These are phyloP conservation scores for Trichoderma lentiforme DNA, from an alignment of 2,329 filamentous ascomycete genomes.

Conservation along the genomic window DNA sequence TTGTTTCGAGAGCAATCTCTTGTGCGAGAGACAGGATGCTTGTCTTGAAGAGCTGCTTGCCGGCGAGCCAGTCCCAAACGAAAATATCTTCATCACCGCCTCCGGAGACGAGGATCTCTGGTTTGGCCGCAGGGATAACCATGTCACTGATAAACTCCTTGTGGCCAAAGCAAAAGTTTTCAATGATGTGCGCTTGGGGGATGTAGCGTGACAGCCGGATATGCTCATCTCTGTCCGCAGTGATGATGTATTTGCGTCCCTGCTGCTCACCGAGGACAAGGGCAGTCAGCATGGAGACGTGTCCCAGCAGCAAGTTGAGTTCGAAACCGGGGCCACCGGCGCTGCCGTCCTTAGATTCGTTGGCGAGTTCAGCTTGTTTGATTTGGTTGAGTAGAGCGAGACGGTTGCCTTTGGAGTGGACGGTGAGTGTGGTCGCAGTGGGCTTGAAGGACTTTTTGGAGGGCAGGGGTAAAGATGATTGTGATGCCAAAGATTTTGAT, in stretches of 20 bases:
- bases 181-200: slow-evolving; percentile 83
- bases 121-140: slow-evolving; percentile 55
- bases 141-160: slow-evolving; percentile 78
- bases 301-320: slow-evolving; percentile 76
- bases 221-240: slow-evolving; percentile 62
- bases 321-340: slow-evolving; percentile 57
- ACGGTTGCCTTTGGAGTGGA: slow-evolving; percentile 63
- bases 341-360: slow-evolving; percentile 27
- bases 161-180: slow-evolving; percentile 86
- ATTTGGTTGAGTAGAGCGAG: slow-evolving; percentile 58
- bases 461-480: slow-evolving; percentile 20
- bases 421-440: slow-evolving; percentile 56
- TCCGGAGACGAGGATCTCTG: slow-evolving; percentile 72
- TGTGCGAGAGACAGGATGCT: slow-evolving; percentile 47
- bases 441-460: slow-evolving; percentile 39
- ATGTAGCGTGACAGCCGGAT: slow-evolving; percentile 81
- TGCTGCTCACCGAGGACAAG: slow-evolving; percentile 52
- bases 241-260: slow-evolving; percentile 50
- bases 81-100: slow-evolving; percentile 79
- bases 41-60: slow-evolving; percentile 51
- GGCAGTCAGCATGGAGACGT: slow-evolving; percentile 92
- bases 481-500: slow-evolving; percentile 17
- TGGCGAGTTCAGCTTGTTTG: slow-evolving; percentile 39
- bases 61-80: slow-evolving; percentile 75
- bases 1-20: slow-evolving; percentile 34